Evolutionary conservation across 352 stramenopile species (phyloP).

Genomic region (Pilasporangium apinafurcum): DNA sequence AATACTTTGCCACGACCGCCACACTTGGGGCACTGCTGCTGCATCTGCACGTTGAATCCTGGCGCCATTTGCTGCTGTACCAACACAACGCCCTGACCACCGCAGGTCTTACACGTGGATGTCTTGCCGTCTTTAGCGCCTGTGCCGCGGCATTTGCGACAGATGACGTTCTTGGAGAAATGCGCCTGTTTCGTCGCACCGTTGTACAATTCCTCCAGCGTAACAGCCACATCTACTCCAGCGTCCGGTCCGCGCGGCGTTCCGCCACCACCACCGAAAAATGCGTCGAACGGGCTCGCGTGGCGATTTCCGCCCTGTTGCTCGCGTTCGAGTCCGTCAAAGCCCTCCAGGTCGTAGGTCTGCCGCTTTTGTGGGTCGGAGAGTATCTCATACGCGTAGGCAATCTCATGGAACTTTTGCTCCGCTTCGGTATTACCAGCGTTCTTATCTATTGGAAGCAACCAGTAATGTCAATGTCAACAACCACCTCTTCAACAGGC

Average conservation of each 20-base stretch:
- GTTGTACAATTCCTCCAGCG: conserved; percentile 85
- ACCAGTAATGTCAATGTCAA: neutral
- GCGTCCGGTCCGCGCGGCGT: conserved; percentile 72
- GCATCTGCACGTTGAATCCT: conserved; percentile 89
- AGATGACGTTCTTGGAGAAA: conserved; percentile 75
- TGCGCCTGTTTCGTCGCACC: conserved; percentile 65
- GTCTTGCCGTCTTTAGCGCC: conserved; percentile 83
- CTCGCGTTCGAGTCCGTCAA: conserved; percentile 80
- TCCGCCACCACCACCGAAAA: conserved; percentile 66
- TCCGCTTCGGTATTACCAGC: conserved; percentile 72
- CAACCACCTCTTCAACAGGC: conserved; percentile 2
- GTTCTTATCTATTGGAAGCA: conserved; percentile 65
- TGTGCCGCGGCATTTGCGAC: conserved; percentile 76
- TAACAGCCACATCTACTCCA: conserved; percentile 67
- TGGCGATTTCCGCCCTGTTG: conserved; percentile 36
- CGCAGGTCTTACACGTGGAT: conserved; percentile 65
- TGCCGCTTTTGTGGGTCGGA: conserved; percentile 86
- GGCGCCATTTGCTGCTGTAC: conserved; percentile 80
- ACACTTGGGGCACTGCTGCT: conserved; percentile 77
- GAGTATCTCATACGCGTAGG: conserved; percentile 88
- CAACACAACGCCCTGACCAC: conserved; percentile 62
- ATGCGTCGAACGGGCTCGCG: conserved; percentile 69
- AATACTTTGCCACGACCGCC: conserved; percentile 91
- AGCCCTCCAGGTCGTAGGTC: conserved; percentile 90
- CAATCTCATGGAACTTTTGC: conserved; percentile 87